A percentile compares a stretch with the other conserved stretches of the same genome.
phyloP scores from a whole-genome alignment of 2,329 filamentous ascomycete species.

The Fonsecaea nubica region DNA sequence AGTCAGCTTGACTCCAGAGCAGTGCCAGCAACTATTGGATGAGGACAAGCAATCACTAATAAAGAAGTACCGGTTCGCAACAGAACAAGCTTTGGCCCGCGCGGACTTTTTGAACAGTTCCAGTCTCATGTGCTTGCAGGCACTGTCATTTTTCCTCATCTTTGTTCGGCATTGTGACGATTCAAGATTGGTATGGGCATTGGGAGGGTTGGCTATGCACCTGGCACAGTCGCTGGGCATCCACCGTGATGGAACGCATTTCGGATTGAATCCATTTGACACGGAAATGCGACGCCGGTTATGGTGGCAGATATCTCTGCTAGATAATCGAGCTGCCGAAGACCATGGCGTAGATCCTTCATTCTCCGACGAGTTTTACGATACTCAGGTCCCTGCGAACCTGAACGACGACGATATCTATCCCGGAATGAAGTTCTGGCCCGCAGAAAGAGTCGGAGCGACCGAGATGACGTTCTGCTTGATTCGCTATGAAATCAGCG shows the following conservation, averaged over 20 bases:
- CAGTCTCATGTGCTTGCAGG: slow-evolving; percentile 67
- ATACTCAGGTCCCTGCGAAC: slow-evolving; percentile 61
- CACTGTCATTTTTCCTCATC: slow-evolving; percentile 67
- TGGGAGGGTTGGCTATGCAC: slow-evolving; percentile 51
- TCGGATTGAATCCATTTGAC: slow-evolving; percentile 61
- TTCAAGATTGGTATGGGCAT: slow-evolving; percentile 53
- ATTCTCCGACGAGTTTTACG: slow-evolving; percentile 64
- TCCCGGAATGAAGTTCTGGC: slow-evolving; percentile 57
- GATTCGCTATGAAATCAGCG: slow-evolving; percentile 62
- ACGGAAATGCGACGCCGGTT: slow-evolving; percentile 49
- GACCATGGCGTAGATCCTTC: slow-evolving; percentile 69
- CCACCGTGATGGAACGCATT: slow-evolving; percentile 57
- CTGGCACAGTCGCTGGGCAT: slow-evolving; percentile 47
- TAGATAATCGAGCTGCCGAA: slow-evolving; percentile 67
- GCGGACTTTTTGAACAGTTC: slow-evolving; percentile 69
- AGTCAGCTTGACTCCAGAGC: slow-evolving; percentile 55
- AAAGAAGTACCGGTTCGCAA: slow-evolving; percentile 65
- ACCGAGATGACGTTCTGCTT: slow-evolving; percentile 62
- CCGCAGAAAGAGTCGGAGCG: slow-evolving; percentile 56
- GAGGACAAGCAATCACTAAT: slow-evolving; percentile 59
- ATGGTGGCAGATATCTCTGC: slow-evolving; percentile 52
- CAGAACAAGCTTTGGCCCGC: slow-evolving; percentile 68
- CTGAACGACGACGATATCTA: slow-evolving; percentile 58
- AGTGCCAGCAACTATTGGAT: slow-evolving; percentile 59
- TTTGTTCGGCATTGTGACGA: slow-evolving; percentile 56